Conservation (phyloP, 2,329 filamentous ascomycete species). For the Onygenales sp. region DNA sequence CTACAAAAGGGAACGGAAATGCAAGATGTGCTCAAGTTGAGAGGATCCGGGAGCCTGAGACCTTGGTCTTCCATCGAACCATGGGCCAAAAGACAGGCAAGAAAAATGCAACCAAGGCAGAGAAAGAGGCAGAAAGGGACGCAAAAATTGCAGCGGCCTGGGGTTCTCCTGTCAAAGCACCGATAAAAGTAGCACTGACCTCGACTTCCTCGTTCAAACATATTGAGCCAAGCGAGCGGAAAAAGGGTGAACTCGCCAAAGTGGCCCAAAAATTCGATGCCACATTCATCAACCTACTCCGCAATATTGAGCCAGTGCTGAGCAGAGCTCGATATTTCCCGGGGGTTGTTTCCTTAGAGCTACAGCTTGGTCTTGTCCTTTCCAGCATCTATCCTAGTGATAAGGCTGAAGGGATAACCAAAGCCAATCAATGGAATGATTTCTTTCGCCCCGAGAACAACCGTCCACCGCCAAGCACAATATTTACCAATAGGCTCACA, state of each 20-base stretch:
- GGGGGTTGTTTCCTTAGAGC: conserved; percentile 25
- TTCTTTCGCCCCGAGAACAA: conserved; percentile 24
- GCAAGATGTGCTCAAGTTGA: not conserved
- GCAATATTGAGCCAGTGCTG: conserved; percentile 21
- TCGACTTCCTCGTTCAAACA: not conserved
- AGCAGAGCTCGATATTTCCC: conserved; percentile 25
- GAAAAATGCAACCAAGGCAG: conserved; percentile 12
- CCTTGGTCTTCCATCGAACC: conserved; percentile 18
- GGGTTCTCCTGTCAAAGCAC: conserved; percentile 9
- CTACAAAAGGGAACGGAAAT: not conserved
- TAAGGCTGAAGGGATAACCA: conserved; percentile 11
- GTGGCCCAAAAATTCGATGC: conserved; percentile 5
- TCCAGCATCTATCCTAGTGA: conserved; percentile 17
- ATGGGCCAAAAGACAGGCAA: conserved; percentile 23
- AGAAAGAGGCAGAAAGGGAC: conserved; percentile 16
- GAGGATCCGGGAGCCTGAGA: conserved; percentile 12
- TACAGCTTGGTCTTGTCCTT: conserved; percentile 28
- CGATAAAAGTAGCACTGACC: not conserved
- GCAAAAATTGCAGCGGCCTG: conserved; percentile 22
- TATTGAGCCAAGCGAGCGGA: conserved; percentile 6
- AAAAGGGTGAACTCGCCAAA: conserved; percentile 7
- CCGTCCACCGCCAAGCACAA: conserved; percentile 19
- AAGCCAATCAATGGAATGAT: conserved; percentile 19
- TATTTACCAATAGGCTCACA: conserved; percentile 30
- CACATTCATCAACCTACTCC: conserved; percentile 18